Percentiles rank a stretch among this genome's conserved stretches.
These are phyloP conservation scores for Fusarium sp. DNA, from an alignment of 2,329 filamentous ascomycete genomes.

Conservation along the genomic window DNA sequence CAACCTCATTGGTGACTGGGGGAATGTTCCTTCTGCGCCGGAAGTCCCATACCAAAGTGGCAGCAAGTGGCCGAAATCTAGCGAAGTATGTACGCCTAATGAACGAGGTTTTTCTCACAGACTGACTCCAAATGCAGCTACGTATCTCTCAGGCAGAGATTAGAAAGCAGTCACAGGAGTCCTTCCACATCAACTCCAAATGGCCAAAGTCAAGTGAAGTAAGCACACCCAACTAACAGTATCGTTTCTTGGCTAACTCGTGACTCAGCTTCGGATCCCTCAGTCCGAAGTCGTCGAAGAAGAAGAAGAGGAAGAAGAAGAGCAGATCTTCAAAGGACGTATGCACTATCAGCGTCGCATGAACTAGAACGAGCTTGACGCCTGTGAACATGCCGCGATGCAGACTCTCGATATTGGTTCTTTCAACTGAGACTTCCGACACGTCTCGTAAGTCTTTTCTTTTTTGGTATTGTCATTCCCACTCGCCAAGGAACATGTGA, in stretches of 20 bases:
- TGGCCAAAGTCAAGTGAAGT: not conserved
- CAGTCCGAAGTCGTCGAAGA: not conserved
- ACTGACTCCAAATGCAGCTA: conserved; percentile 6
- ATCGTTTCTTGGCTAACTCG: not conserved
- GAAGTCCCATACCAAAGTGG: not conserved
- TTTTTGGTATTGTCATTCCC: not conserved
- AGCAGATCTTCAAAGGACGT: not conserved
- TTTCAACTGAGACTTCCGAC: not conserved
- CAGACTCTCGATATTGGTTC: not conserved
- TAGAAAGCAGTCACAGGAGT: conserved; percentile 11
- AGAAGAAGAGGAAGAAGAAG: not conserved
- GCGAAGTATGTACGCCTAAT: conserved; percentile 23
- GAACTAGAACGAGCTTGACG: conserved; percentile 39
- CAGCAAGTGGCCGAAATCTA: conserved; percentile 42
- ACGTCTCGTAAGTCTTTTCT: not conserved
- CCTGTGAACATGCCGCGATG: not conserved
- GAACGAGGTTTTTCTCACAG: not conserved
- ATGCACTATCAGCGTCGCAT: conserved; percentile 27
- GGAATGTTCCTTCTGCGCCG: not conserved
- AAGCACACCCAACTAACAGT: not conserved
- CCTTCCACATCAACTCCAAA: not conserved
- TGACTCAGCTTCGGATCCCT: not conserved
- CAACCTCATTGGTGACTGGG: conserved; percentile 29
- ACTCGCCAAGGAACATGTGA: not conserved
- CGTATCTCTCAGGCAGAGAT: conserved; percentile 34